Evolutionary conservation across 345 rosid genomes (phyloP), one percentile per base, ranked within the genome.

Genomic region (Anacardium occidentale): DNA sequence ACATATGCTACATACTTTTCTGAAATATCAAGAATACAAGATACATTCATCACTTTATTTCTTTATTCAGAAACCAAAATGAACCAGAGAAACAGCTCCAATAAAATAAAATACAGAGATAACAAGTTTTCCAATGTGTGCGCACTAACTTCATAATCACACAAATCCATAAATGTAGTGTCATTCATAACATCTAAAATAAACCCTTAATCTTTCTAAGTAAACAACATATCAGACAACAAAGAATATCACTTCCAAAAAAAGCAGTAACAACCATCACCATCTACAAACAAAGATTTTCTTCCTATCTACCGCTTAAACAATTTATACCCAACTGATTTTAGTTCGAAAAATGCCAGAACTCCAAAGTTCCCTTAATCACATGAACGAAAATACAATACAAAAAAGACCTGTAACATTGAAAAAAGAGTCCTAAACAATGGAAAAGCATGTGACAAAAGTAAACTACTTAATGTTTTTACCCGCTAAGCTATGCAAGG

Each of bases 401-500:
- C 14, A 45, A 45, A 29, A 48, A 40, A 14, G 53, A 50, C 10
- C 24, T 11, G 20, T 20, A 44, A 65, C 25, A 3, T 1, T 10
- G 20, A 2, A 13, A 7, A 45, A 65, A 9, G 2, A 2, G 3
- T 56, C 61, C 22, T 56, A 56, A 56, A 56, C 25, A 22, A 60
- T 37, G 42, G 42, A 6, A 37, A 18, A 50, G 18, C n/a, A 61
- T 18, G 6, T 8, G 12, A 34, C 0, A 47, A 56, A 68, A 70
- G 21, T 54, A 64, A 53, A 17, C 60, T 56, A 24, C n/a, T 69
- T 25, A 59, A 56, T n/a, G 32, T 24, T 21, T 51, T 77, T 78
- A 90, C 99, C 99, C 70, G 98, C 96, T 79, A 96, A 83, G 70
- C 85, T 79, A 74, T 62, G 89, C 74, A 96, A 97, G 61, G 99